Evolutionary conservation across 805 yeast species (phyloP).

Genomic region (Kluyveromyces lactis): DNA sequence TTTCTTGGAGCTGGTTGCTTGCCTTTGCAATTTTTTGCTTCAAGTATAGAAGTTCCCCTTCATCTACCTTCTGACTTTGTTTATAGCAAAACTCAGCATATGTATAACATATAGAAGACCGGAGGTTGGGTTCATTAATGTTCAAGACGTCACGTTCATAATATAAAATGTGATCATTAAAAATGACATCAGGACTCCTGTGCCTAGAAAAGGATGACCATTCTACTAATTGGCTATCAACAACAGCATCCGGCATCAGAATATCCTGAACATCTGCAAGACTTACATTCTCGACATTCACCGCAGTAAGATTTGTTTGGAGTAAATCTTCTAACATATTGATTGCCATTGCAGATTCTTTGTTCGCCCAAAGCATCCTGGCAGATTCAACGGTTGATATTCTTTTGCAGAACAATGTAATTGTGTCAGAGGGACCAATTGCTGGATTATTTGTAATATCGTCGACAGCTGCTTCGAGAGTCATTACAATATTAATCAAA

Average conservation of each 20-base stretch:
- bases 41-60: constrained; percentile 36
- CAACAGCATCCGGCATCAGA: neutral
- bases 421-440: neutral
- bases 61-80: constrained; percentile 42
- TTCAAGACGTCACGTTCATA: constrained; percentile 12
- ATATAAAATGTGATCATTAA: constrained; percentile 45
- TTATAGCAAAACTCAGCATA: constrained; percentile 69
- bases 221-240: constrained; percentile 33
- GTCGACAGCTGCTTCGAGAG: neutral
- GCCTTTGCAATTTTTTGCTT: constrained; percentile 36
- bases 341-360: constrained; percentile 49
- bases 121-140: constrained; percentile 17
- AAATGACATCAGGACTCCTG: constrained; percentile 52
- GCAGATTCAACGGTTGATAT: constrained; percentile 33
- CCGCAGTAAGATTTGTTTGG: constrained; percentile 7
- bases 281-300: neutral
- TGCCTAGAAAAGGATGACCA: constrained; percentile 71
- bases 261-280: neutral
- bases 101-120: constrained; percentile 43
- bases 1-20: constrained; percentile 39
- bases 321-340: constrained; percentile 37
- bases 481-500: neutral
- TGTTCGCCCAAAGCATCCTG: constrained; percentile 54
- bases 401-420: neutral
- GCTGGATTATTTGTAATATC: neutral